Base-by-base conservation (phyloP, 202 grass and related monocot species). In the Dendrocalamus latiflorus region DNA sequence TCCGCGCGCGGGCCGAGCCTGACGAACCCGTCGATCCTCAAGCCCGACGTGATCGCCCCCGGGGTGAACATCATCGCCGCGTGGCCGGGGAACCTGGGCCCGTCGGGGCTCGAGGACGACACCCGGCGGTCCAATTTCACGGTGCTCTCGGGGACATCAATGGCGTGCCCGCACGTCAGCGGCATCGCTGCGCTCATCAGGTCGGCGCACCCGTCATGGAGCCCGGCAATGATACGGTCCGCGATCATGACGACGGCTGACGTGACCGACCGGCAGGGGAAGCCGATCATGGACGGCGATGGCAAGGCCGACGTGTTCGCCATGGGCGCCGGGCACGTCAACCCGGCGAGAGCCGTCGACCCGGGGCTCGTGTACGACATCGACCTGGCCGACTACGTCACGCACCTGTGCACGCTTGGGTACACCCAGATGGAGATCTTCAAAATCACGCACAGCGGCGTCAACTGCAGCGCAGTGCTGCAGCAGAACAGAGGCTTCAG, bases 61-160 rank as follows among this genome's bases (percentile, higher is more conserved):
- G 90, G 95, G 10, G 90, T 94, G 34, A 94, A 94, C 88, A 94
- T 97, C 86, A 94, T 97, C 45, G 95, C 95, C 22, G 94, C 92
- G 6, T 97, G 94, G 92, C 92, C 92, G 0, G 90, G 79, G 0
- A 91, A 77, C 87, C 71, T 97, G 0, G 92, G 90, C 1, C 92
- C 94, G 13, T 91, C 94, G 21, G 92, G 90, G 30, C 92, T 94
- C 6, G 88, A 82, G 3, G 72, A 45, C 17, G 94, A 97, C 53
- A 34, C 43, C 48, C 78, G 92, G 9, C 78, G 72, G 58, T 88
- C 92, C 14, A 94, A 94, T 84, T 93, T 97, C 77, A 88, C 62
- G 10, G 92, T 94, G 74, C 84, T 97, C 37, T 97, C 94, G 5
- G 94, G 94, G 57, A 97, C 94, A 0, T 97, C 94, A 11, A 97